A percentile compares a stretch with the other conserved stretches of the same genome.
phyloP scores from a whole-genome alignment of 2,329 filamentous ascomycete species.

The Biscogniauxia marginata region DNA sequence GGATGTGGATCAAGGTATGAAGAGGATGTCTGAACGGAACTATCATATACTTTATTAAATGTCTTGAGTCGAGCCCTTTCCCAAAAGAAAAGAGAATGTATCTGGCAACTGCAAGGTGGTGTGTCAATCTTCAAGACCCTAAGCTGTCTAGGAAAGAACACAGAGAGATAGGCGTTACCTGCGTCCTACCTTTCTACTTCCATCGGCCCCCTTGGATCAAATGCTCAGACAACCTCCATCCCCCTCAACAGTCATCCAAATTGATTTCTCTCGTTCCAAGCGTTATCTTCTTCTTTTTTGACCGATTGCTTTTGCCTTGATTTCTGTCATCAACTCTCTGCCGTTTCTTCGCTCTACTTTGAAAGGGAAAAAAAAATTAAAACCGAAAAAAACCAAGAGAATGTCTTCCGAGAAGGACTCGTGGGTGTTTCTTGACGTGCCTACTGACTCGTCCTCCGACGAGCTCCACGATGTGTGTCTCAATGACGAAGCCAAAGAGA shows the following conservation, averaged over 20 bases:
- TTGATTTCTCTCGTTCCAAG: constrained; percentile 20
- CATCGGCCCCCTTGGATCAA: not conserved
- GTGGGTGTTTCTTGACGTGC: constrained; percentile 21
- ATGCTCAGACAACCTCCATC: not conserved
- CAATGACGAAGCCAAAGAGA: constrained; percentile 26
- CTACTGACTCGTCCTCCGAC: constrained; percentile 15
- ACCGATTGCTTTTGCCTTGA: constrained; percentile 10
- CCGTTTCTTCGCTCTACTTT: not conserved
- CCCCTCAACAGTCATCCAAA: constrained; percentile 8
- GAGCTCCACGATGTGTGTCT: constrained; percentile 33
- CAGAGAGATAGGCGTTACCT: not conserved
- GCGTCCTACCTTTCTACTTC: not conserved
- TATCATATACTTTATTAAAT: not conserved
- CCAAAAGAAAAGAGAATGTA: not conserved
- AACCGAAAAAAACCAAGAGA: not conserved
- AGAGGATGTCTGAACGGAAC: not conserved
- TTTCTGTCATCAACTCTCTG: constrained; percentile 3
- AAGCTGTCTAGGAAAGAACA: not conserved
- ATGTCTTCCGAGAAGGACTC: constrained; percentile 25
- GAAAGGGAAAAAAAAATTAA: not conserved
- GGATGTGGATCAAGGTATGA: not conserved
- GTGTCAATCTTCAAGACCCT: not conserved
- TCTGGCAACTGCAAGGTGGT: not conserved
- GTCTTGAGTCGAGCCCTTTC: not conserved
- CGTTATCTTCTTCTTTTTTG: constrained; percentile 18